phyloP scores from a whole-genome alignment of 176 grass and related monocot genomes.

The Elymus sibiricus region DNA sequence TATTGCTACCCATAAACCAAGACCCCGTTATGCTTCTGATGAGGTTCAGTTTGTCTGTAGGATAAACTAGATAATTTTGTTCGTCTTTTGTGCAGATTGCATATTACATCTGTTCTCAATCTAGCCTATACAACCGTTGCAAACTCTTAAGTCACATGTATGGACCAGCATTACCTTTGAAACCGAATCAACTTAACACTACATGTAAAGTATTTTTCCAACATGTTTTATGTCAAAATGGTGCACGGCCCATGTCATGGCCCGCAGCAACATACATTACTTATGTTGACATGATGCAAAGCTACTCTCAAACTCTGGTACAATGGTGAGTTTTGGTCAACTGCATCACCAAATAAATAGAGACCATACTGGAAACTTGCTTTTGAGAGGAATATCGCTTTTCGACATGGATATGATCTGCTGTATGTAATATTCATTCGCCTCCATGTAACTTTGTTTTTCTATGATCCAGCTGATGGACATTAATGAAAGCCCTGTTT shows the following conservation, averaged over 20 bases:
- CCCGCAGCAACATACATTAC: background rate
- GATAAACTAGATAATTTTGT: background rate
- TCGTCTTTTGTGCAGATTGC: background rate
- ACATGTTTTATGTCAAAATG: slow-evolving; percentile 6
- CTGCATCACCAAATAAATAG: background rate
- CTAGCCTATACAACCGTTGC: background rate
- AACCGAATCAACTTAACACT: background rate
- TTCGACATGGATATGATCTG: slow-evolving; percentile 2
- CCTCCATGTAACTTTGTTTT: slow-evolving; percentile 13
- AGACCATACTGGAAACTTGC: background rate
- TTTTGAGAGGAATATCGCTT: background rate
- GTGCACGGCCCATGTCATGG: background rate
- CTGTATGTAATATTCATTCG: slow-evolving; percentile 8
- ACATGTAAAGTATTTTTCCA: background rate
- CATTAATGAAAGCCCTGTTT: slow-evolving; percentile 93
- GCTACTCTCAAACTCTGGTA: background rate
- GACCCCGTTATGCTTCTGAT: background rate
- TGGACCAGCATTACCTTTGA: background rate
- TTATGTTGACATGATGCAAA: background rate
- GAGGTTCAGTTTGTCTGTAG: background rate
- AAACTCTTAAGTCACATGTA: background rate
- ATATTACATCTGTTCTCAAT: background rate
- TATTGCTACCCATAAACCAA: background rate
- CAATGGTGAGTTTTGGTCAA: background rate
- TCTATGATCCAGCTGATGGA: slow-evolving; percentile 83